Base-by-base conservation (phyloP, 805 yeast species). In the Candida gorgasii region DNA sequence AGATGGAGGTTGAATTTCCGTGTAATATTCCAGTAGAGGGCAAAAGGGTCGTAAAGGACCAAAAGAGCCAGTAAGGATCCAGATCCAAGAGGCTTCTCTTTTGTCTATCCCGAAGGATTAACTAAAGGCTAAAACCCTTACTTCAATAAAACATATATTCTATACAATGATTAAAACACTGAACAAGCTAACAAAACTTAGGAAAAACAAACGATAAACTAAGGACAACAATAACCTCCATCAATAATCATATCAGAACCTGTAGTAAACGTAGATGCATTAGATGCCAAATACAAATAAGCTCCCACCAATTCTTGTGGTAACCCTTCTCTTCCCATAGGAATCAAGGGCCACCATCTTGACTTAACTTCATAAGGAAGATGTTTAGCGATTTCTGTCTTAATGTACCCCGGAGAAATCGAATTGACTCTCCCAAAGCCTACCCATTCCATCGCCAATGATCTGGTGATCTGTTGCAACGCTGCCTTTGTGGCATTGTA, bases 401-500 rank as follows among this genome's bases (percentile, higher is more conserved):
- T 47, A 38, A 71, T 65, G 56, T 71, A 71, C 22, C 76, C 76
- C 8, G 76, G 76, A 14, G 72, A 65, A 29, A 71, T 47, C 24
- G 73, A 54, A 57, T 69, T 69, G 39, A 68, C 72, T 51, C 75
- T 57, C 23, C 66, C 72, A 46, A 72, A 70, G 1, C 82, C 67
- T 32, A 65, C 73, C 76, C 76, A 71, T 54, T 71, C 76, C 18
- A 71, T 67, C 7, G 75, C 74, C 49, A 71, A 63, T 4, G 74
- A 69, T 50, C 58, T 65, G 39, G 71, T 63, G 44, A 71, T 63
- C 53, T 70, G 75, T 24, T 66, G 53, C 33, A 66, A 61, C 2
- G 70, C 76, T 30, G 76, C 75, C 57, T 71, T 71, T 44, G 71
- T 73, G 17, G 75, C 74, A 51, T 71, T 71, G 55, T 71, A 71